A percentile compares a stretch with the other conserved stretches of the same genome.
Evolutionary conservation across 208 protist species (phyloP).

Genomic region (Leishmania tarentolae): DNA sequence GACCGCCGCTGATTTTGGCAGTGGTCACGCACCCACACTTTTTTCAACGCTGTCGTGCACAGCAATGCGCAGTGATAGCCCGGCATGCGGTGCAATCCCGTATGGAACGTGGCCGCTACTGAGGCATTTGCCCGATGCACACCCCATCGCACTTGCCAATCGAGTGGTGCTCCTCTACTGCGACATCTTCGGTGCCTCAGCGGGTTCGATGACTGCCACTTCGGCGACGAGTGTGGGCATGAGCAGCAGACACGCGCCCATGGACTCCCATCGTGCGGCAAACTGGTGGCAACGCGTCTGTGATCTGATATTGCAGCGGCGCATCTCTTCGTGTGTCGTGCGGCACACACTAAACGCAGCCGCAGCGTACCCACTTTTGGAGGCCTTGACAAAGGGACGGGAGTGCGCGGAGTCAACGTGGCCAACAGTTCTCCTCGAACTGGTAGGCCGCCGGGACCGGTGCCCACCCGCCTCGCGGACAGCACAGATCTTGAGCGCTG

Average conservation of each 20-base stretch:
- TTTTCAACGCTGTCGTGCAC: conserved; percentile 14
- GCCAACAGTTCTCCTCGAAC: conserved; percentile 47
- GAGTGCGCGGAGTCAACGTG: conserved; percentile 45
- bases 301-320: conserved; percentile 37
- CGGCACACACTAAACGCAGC: conserved; percentile 46
- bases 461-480: conserved; percentile 31
- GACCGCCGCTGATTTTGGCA: conserved; percentile 1
- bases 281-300: conserved; percentile 42
- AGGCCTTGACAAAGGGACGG: conserved; percentile 53
- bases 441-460: conserved; percentile 74
- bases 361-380: conserved; percentile 54
- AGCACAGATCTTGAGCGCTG: conserved; percentile 29
- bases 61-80: not conserved
- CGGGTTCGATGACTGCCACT: not conserved
- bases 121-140: conserved; percentile 12
- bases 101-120: conserved; percentile 33
- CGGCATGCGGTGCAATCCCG: not conserved
- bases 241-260: not conserved
- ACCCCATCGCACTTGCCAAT: conserved; percentile 37
- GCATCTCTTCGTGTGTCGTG: conserved; percentile 39
- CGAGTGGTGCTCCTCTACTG: conserved; percentile 23
- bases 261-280: not conserved
- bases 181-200: conserved; percentile 6
- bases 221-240: not conserved
- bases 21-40: conserved; percentile 11